A percentile compares a stretch with the other conserved stretches of the same genome.
These are phyloP conservation scores for Xylaria castorea DNA, from an alignment of 495 filamentous ascomycete species.

Conservation along the genomic window DNA sequence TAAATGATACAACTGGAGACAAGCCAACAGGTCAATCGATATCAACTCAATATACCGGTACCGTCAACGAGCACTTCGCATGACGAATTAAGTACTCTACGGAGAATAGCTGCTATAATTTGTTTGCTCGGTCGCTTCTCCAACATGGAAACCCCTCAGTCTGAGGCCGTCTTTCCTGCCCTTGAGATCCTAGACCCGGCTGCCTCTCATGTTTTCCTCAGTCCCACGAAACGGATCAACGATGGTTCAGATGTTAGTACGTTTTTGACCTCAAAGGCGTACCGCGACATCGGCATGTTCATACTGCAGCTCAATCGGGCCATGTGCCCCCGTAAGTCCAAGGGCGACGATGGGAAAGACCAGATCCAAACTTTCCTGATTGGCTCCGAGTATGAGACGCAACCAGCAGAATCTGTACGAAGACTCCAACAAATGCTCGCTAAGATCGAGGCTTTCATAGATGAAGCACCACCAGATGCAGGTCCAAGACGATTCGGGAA, in stretches of 20 bases:
- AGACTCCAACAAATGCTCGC: constrained; percentile 68
- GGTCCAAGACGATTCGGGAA: constrained; percentile 94
- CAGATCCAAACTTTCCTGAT: constrained; percentile 59
- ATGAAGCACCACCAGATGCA: constrained; percentile 80
- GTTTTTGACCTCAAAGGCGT: constrained; percentile 81
- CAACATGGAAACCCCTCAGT: constrained; percentile 33
- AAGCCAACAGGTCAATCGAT: background rate
- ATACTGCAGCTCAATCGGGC: constrained; percentile 87
- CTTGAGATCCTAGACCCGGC: constrained; percentile 43
- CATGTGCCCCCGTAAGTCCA: constrained; percentile 71
- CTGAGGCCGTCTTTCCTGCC: constrained; percentile 35
- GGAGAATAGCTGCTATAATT: background rate
- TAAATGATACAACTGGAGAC: background rate
- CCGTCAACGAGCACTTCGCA: background rate
- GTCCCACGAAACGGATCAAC: constrained; percentile 79
- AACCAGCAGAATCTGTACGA: constrained; percentile 59
- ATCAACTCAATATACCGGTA: background rate
- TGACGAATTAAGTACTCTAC: background rate
- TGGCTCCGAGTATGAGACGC: constrained; percentile 46
- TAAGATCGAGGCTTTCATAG: constrained; percentile 68
- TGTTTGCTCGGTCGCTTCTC: background rate
- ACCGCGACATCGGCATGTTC: constrained; percentile 84
- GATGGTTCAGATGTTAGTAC: constrained; percentile 75
- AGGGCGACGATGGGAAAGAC: constrained; percentile 37
- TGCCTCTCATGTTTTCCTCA: constrained; percentile 53